Base-by-base conservation (phyloP, 2,329 filamentous ascomycete species). In the Fusarium sp. region DNA sequence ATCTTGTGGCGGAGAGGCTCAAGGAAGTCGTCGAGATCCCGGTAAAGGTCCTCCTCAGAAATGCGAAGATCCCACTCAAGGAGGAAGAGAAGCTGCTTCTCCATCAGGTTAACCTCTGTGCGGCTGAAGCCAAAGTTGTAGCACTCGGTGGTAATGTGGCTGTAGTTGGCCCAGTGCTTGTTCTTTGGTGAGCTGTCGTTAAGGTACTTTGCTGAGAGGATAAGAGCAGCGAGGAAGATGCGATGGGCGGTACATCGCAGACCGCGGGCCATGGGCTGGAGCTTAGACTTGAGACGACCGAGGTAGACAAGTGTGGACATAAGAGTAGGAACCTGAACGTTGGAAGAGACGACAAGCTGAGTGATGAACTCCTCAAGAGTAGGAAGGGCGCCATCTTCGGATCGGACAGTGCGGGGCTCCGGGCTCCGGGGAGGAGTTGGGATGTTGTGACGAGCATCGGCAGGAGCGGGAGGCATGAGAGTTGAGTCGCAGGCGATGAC, bases 131-230 rank as follows among this genome's bases (percentile, higher is more conserved):
- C 93, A 77, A 98, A 99, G 77, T 86, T 89, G 78, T 84, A 86
- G 67, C 75, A 79, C 11, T 86, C 83, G 14, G 90, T 89, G 80
- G 86, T 91, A 74, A 97, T 91, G 76, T 91, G 84, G 65, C 92
- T 97, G 86, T 98, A 99, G 77, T 90, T 91, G 72, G 96, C 95
- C 96, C 96, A 99, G 87, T 99, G 96, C 90, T 98, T 98, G 89
- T 99, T 99, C 90, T 98, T 98, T 70, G 96, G 96, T 15, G 94
- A 98, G 67, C 94, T 97, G 86, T 98, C 96, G 81, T 99, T 98
- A 75, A 98, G 88, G 81, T 98, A 98, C 90, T 99, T 99, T 75
- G 96, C 95, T 3, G 96, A 90, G 47, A 91, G 86, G 78, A 96
- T 96, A 73, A 95, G 90, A 18, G 92, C 86, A 44, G 93, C 95